Evolutionary conservation across 306 rosid species (phyloP), one percentile per base, ranked within the genome.

Genomic region (Leucaena leucocephala): DNA sequence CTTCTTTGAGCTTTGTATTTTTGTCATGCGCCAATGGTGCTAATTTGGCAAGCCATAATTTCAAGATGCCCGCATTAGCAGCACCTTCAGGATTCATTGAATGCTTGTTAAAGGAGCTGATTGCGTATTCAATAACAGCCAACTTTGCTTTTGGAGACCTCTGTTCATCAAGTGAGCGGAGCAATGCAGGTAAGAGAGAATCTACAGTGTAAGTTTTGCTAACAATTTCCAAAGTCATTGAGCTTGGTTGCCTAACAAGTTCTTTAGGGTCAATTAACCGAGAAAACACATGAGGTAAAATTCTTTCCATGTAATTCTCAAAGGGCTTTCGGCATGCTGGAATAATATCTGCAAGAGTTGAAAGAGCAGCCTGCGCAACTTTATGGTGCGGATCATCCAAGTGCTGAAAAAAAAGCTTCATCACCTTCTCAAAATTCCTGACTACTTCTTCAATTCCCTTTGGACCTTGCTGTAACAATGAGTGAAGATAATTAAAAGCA

Each of bases 361-460:
- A 90, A 78, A 96, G 99, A 77, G 99, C 99, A 75, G 99, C 99
- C 82, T 96, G 99, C 44, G 99, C 98, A 86, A 96, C 97, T 89
- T 96, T 96, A 81, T 96, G 98, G 85, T 96, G 99, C 68, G 99
- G 99, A 82, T 96, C 99, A 83, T 96, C 99, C 88, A 96, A 87
- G 82, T 96, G 99, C 86, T 93, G 97, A 89, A 96, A 96, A 86
- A 93, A 96, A 84, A 96, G 85, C 87, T 96, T 96, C 99, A 96
- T 96, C 44, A 96, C 98, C 91, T 96, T 96, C 91, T 96, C 99
- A 87, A 96, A 96, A 84, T 87, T 86, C 82, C 90, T 98, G 75
- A 88, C 83, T 69, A 93, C 97, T 85, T 96, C 99, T 76, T 93
- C 92, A 85, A 85, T 83, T 50, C 99, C 99, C 85, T 84, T 93